Evolutionary conservation across 225 moss, liverwort and hornwort species (phyloP).

Genomic region (Sphagnum contortum): DNA sequence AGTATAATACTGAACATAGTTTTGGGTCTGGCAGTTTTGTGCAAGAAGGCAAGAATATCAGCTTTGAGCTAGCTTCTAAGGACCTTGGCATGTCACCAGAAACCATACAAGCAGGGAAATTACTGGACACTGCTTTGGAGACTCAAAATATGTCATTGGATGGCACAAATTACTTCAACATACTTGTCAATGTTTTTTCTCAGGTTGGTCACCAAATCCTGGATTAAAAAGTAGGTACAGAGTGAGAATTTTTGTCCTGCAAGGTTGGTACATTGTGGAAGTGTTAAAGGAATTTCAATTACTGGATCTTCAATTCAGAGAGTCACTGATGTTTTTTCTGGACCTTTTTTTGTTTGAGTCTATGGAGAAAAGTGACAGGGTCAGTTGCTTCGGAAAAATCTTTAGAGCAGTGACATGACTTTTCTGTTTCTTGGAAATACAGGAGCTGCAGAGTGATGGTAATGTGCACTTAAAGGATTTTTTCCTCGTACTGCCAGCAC

Average conservation of each 20-base stretch:
- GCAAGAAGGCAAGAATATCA: conserved; percentile 63
- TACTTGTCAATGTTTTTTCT: conserved; percentile 86
- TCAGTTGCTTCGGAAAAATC: no score
- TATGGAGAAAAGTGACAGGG: no score
- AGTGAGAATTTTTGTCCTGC: neutral
- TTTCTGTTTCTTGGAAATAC: neutral
- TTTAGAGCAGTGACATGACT: no score
- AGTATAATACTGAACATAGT: neutral
- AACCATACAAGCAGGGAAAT: conserved; percentile 67
- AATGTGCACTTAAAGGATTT: conserved; percentile 84
- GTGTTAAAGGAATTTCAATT: no score
- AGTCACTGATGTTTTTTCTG: no score
- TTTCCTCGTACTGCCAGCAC: conserved; percentile 81
- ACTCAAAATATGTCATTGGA: conserved; percentile 84
- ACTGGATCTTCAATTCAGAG: no score
- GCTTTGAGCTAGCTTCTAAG: conserved; percentile 73
- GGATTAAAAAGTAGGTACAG: neutral
- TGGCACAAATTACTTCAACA: conserved; percentile 77
- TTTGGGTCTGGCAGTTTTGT: conserved; percentile 52
- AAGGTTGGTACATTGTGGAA: no score
- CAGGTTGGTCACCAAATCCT: conserved; percentile 26
- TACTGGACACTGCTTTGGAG: conserved; percentile 79
- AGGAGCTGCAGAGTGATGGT: conserved; percentile 79
- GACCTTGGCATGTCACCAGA: conserved; percentile 61
- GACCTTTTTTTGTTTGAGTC: no score